Evolutionary conservation across 371 early-diverging fungal species (phyloP), one percentile per base, ranked within the genome.

Genomic region (Syncephalis fuscata): DNA sequence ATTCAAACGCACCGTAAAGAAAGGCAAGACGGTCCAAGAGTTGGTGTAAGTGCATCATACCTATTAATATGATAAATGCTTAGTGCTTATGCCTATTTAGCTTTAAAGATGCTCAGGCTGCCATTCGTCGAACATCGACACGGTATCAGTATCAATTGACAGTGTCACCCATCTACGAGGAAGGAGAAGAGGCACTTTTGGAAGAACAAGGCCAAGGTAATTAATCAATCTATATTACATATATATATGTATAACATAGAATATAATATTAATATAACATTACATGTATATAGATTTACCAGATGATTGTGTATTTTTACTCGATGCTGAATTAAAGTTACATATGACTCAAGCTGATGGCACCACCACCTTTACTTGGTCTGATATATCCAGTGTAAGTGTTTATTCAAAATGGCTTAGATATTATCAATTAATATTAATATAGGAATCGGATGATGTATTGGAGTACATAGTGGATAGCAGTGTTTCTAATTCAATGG

Each of bases 161-260:
- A 5, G 66, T 78, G 14, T 68, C 64, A 37, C 73, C 85, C 17
- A 58, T 77, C 14, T 71, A 70, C 50, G 83, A 83, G 5, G 85
- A 88, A 44, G 86, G 80, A 43, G 85, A 86, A 47, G 77, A 66
- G 21, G 68, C 70, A 10, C 58, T 71, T 5, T 68, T 56, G n/a
- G 49, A 59, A 22, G 62, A 54, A 39, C 39, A 25, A 32, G 32
- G 32, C 4, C 32, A 32, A 7, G 32, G 32, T 32, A 32, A 11
- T n/a, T n/a, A n/a, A n/a, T n/a, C n/a, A n/a, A n/a, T n/a, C n/a
- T n/a, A n/a, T n/a, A n/a, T n/a, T n/a, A n/a, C n/a, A n/a, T n/a
- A n/a, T n/a, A n/a, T n/a, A n/a, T n/a, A n/a, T n/a, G n/a, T n/a
- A n/a, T n/a, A n/a, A n/a, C n/a, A n/a, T n/a, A n/a, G n/a, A n/a